phyloP scores from a whole-genome alignment of 768 basidiomycete species.

The Lactifluus echinatus region DNA sequence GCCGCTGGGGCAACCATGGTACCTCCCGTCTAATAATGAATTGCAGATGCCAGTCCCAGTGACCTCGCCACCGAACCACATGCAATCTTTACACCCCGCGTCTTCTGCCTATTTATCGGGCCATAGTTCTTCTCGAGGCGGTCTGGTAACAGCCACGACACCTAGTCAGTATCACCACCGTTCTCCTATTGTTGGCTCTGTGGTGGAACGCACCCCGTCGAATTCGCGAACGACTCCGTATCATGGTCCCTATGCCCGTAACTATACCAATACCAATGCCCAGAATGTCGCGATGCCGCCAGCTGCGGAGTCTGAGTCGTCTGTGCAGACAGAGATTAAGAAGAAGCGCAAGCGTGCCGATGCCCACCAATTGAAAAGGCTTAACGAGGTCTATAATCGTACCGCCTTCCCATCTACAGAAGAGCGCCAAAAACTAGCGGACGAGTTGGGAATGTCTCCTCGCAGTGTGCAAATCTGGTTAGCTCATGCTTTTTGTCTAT shows the following conservation, averaged over 20 bases:
- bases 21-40: neutral
- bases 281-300: too few relatives aligned
- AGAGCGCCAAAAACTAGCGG: constrained; percentile 70
- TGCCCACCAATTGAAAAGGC: constrained; percentile 65
- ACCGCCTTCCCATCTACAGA: constrained; percentile 86
- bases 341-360: constrained; percentile 85
- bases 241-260: constrained; percentile 45
- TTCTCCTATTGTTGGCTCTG: constrained; percentile 22
- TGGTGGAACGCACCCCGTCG: constrained; percentile 22
- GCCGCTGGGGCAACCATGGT: constrained; percentile 5
- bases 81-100: neutral
- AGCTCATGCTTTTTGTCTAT: constrained; percentile 17
- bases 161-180: constrained; percentile 19
- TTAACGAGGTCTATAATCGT: constrained; percentile 72
- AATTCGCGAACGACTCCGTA: constrained; percentile 29
- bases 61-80: neutral
- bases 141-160: constrained; percentile 12
- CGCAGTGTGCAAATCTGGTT: constrained; percentile 85
- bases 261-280: too few relatives aligned
- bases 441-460: constrained; percentile 72
- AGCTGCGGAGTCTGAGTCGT: constrained; percentile 20
- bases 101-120: neutral
- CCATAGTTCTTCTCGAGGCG: constrained; percentile 20
- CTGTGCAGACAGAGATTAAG: constrained; percentile 62
- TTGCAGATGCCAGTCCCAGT: constrained; percentile 3